A percentile compares a stretch with the other conserved stretches of the same genome.
These are phyloP conservation scores for Phytophthora quininea DNA, from an alignment of 352 stramenopile species.

Conservation along the genomic window DNA sequence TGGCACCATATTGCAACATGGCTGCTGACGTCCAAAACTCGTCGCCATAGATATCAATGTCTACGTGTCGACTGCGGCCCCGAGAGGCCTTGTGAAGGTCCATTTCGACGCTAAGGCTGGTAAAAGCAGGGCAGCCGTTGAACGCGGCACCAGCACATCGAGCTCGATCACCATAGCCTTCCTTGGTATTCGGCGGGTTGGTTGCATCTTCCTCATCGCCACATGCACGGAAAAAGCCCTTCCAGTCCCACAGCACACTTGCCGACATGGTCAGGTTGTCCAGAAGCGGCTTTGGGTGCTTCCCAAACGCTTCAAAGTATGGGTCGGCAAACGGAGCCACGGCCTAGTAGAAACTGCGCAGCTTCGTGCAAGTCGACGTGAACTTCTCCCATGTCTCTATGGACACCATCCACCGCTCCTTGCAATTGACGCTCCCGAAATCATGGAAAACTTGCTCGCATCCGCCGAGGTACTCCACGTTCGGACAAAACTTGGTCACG, in stretches of 20 bases:
- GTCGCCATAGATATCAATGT: constrained; percentile 34
- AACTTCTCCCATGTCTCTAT: background rate
- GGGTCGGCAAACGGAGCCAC: background rate
- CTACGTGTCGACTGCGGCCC: constrained; percentile 12
- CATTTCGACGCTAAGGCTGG: constrained; percentile 30
- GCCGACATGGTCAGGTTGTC: constrained; percentile 18
- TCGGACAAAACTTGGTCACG: background rate
- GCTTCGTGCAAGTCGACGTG: background rate
- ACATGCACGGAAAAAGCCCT: constrained; percentile 23
- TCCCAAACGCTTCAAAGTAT: background rate
- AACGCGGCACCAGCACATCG: constrained; percentile 21
- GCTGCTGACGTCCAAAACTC: constrained; percentile 24
- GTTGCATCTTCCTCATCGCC: constrained; percentile 4
- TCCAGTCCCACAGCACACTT: constrained; percentile 46
- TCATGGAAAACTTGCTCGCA: background rate
- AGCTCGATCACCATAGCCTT: constrained; percentile 17
- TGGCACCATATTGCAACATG: too few species aligned
- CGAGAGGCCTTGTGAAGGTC: constrained; percentile 33
- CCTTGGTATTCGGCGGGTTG: background rate
- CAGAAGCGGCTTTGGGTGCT: constrained; percentile 8
- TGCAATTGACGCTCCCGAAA: background rate
- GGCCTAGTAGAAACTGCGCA: background rate
- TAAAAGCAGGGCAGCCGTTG: constrained; percentile 30
- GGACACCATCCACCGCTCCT: background rate
- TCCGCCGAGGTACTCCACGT: background rate